A percentile compares a stretch with the other conserved stretches of the same genome.
Conservation (phyloP, 169 alveolate genomes). For the Plasmodium adleri region DNA sequence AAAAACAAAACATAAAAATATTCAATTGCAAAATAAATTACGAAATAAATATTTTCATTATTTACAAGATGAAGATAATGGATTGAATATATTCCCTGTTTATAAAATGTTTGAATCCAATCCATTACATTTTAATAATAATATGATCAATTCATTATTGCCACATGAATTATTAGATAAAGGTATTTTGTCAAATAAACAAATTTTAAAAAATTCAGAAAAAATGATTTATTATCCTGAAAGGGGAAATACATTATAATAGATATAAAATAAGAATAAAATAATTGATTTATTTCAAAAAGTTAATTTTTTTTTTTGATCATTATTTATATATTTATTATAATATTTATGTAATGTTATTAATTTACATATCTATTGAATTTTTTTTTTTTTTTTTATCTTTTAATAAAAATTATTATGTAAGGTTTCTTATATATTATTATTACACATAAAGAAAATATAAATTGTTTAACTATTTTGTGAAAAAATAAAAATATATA, state of each 20-base stretch:
- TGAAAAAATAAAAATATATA: background rate
- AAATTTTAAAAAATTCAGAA: conserved; percentile 28
- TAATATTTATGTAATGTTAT: background rate
- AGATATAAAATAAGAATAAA: background rate
- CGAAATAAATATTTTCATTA: conserved; percentile 28
- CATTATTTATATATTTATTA: background rate
- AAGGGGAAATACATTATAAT: conserved; percentile 12
- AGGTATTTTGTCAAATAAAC: conserved; percentile 20
- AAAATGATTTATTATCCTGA: conserved; percentile 40
- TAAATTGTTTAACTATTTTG: too few relatives aligned
- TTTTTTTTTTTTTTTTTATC: too few relatives aligned
- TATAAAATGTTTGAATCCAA: conserved; percentile 71
- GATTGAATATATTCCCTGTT: conserved; percentile 55
- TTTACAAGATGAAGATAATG: conserved; percentile 47
- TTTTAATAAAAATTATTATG: too few relatives aligned
- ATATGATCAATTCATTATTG: conserved; percentile 14
- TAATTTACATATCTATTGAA: too few relatives aligned
- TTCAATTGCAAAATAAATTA: background rate
- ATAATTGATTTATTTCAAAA: too few relatives aligned
- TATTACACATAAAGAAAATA: too few relatives aligned
- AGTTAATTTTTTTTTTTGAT: background rate
- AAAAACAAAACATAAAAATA: background rate
- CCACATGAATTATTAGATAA: conserved; percentile 50
- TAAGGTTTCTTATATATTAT: too few relatives aligned
- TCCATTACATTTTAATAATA: conserved; percentile 50